A percentile compares a stretch with the other conserved stretches of the same genome.
Conservation (phyloP, 108 stramenopile species). For the Craspedostauros australis region DNA sequence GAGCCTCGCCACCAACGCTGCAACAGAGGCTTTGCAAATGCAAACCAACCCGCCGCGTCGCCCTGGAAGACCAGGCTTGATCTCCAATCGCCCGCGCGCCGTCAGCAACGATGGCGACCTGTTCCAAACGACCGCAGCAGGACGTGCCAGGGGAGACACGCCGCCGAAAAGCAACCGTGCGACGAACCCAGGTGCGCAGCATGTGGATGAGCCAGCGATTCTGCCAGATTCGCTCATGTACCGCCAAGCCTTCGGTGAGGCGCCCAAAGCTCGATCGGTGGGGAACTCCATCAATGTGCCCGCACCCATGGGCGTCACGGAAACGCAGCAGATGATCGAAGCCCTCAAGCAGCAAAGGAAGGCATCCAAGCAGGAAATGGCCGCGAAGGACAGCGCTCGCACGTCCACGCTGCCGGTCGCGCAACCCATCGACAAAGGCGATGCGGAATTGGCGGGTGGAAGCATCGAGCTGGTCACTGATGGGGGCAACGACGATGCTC, state of each 20-base stretch:
- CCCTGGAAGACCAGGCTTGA: too few relatives aligned
- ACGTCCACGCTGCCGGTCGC: too few relatives aligned
- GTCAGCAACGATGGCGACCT: too few relatives aligned
- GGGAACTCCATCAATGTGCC: not conserved
- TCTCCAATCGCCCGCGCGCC: too few relatives aligned
- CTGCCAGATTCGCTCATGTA: conserved; percentile 20
- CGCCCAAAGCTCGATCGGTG: not conserved
- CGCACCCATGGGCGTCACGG: not conserved
- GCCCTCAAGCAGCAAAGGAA: too few relatives aligned
- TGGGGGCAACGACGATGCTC: too few relatives aligned
- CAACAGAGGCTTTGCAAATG: not conserved
- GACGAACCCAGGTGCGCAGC: conserved; percentile 8
- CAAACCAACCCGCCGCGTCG: not conserved
- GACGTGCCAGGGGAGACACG: not conserved
- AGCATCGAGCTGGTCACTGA: too few relatives aligned
- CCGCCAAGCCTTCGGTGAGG: conserved; percentile 9
- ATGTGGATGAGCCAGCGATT: conserved; percentile 14
- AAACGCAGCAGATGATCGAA: too few relatives aligned
- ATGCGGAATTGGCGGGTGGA: too few relatives aligned
- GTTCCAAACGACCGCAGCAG: not conserved
- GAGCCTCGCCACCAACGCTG: not conserved
- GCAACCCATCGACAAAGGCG: too few relatives aligned
- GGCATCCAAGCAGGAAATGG: too few relatives aligned
- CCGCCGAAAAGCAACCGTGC: not conserved
- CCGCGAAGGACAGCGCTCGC: too few relatives aligned